These are phyloP conservation scores for Crithidia mellificae DNA, from an alignment of 208 protist genomes.

Conservation along the genomic window DNA sequence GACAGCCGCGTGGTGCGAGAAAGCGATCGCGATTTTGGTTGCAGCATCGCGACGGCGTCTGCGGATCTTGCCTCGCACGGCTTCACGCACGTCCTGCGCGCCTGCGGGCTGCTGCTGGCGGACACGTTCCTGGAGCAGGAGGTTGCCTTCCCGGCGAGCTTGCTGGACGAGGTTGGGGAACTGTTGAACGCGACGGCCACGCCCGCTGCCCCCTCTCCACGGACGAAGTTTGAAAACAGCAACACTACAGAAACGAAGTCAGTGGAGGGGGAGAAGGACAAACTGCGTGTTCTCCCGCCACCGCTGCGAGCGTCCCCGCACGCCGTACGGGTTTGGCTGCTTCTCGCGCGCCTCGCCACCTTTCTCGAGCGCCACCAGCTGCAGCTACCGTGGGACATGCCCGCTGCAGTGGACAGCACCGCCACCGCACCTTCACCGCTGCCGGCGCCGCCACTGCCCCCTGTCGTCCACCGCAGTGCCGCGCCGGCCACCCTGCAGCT, in stretches of 20 bases:
- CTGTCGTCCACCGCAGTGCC: not conserved
- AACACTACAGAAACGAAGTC: too few species aligned
- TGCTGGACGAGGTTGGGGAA: constrained; percentile 7
- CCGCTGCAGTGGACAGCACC: not conserved
- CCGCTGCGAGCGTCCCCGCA: constrained; percentile 15
- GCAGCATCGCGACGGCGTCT: not conserved
- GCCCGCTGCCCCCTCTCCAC: not conserved
- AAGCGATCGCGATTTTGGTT: too few species aligned
- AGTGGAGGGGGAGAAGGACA: too few species aligned
- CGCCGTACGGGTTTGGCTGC: constrained; percentile 23
- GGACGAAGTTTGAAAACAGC: too few species aligned
- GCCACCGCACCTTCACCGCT: not conserved
- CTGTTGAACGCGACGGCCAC: not conserved
- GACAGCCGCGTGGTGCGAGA: too few species aligned
- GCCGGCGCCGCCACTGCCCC: not conserved
- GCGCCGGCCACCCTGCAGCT: constrained; percentile 1
- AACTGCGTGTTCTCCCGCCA: not conserved
- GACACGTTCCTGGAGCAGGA: constrained; percentile 14
- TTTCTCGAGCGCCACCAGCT: constrained; percentile 17
- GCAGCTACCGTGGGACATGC: constrained; percentile 14
- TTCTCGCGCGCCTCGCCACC: constrained; percentile 10
- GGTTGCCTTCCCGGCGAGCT: constrained; percentile 10
- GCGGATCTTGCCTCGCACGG: constrained; percentile 23
- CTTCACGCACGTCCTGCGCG: constrained; percentile 27
- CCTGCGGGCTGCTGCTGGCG: constrained; percentile 21